Evolutionary conservation across 306 rosid genomes (phyloP), one percentile per base, ranked within the genome.

Genomic region (Cicer bijugum): DNA sequence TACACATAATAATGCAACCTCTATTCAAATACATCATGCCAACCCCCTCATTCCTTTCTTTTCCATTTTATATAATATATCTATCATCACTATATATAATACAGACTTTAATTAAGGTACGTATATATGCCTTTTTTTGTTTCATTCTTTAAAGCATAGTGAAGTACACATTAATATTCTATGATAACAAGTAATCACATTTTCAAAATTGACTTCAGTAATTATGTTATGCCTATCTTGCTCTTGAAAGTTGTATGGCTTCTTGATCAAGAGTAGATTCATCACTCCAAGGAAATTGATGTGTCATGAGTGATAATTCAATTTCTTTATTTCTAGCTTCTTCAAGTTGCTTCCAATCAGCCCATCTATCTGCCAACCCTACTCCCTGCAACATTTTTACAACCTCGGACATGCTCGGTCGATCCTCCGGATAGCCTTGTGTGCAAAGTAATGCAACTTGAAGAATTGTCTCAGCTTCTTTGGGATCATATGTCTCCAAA

Each of bases 381-480:
- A 81, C 88, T 74, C 92, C 96, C 63, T 67, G 82, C 80, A 92
- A 84, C 87, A 92, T 73, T 71, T 76, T 74, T 11, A 90, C 85
- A 8, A 92, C 94, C 73, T 90, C 81, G 8, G 90, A 78, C 97
- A 92, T 92, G 6, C 52, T 85, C 14, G 96, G 97, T 11, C 97
- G 92, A 8, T 81, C 90, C 85, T 90, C 92, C 0, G 97, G 96
- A 12, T 73, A 75, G 14, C 84, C 67, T 45, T 88, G 97, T 1
- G 96, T 88, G 86, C 97, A 92, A 15, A 92, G 94, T 61, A 92
- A 71, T 38, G 97, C 97, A 56, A 92, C 96, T 71, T 87, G 89
- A 82, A 92, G 75, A 51, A 85, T 78, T 0, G 74, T 85, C 82
- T 85, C 94, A 4, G 88, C 92, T 85, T 92, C 97, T 77, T 78